Conservation (phyloP, 441 rosid genomes). For the Theobroma grandiflorum region DNA sequence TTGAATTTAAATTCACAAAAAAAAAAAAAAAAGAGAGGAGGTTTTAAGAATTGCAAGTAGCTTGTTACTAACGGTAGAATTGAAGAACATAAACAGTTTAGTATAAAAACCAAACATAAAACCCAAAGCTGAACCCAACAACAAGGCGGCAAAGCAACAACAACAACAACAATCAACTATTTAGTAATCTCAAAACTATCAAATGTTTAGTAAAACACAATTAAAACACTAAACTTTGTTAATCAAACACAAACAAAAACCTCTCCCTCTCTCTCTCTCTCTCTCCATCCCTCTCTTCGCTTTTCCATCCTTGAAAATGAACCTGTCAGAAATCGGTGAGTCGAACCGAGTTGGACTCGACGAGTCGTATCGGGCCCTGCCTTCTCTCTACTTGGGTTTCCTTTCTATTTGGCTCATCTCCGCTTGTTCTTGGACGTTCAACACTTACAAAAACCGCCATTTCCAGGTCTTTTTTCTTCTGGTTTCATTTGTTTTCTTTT, state of each 20-base stretch:
- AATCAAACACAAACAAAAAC: background rate
- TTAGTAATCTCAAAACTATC: background rate
- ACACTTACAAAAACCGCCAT: slow-evolving; percentile 80
- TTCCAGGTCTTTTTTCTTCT: slow-evolving; percentile 58
- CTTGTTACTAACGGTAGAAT: no score
- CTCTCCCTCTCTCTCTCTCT: background rate
- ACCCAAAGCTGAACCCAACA: slow-evolving; percentile 34
- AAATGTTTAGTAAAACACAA: background rate
- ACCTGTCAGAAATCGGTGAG: slow-evolving; percentile 35
- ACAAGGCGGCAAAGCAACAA: slow-evolving; percentile 7
- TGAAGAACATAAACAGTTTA: background rate
- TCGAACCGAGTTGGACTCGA: slow-evolving; percentile 47
- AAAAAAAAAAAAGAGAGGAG: background rate
- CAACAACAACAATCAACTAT: background rate
- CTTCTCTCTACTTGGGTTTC: slow-evolving; percentile 74
- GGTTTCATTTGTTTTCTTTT: background rate
- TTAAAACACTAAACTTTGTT: background rate
- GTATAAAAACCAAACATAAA: slow-evolving; percentile 7
- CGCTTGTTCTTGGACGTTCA: slow-evolving; percentile 84
- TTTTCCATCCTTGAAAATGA: slow-evolving; percentile 40
- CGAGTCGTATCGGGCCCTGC: slow-evolving; percentile 79
- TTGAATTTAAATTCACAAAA: no score
- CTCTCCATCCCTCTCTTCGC: background rate
- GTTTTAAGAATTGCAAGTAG: background rate
- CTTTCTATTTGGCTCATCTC: slow-evolving; percentile 77